Evolutionary conservation across 208 protist genomes (phyloP).

Genomic region (Porcisia hertigi): DNA sequence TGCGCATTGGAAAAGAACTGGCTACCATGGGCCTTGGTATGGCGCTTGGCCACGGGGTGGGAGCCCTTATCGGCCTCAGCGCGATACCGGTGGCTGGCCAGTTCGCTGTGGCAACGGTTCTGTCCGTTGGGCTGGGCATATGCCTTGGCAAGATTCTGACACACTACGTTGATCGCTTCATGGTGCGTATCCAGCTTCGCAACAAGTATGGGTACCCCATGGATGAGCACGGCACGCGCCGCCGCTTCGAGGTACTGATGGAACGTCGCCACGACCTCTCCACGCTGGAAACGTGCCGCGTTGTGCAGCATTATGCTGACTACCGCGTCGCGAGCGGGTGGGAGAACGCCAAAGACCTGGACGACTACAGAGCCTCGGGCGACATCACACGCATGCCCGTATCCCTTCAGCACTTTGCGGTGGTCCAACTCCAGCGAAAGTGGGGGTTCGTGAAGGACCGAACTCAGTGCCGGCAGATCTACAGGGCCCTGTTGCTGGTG

Average conservation of each 20-base stretch:
- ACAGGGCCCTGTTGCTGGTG: constrained; percentile 58
- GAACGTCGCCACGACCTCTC: constrained; percentile 63
- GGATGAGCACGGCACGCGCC: constrained; percentile 50
- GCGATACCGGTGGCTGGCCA: constrained; percentile 65
- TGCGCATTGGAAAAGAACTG: constrained; percentile 59
- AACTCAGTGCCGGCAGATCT: constrained; percentile 59
- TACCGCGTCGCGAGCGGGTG: constrained; percentile 77
- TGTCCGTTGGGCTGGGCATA: constrained; percentile 61
- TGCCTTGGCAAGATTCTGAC: constrained; percentile 62
- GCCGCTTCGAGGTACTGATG: constrained; percentile 63
- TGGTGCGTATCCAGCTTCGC: constrained; percentile 57
- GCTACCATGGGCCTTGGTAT: constrained; percentile 55
- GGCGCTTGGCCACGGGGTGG: constrained; percentile 63
- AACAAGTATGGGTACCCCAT: constrained; percentile 64
- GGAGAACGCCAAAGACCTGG: constrained; percentile 66
- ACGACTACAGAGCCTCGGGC: constrained; percentile 64
- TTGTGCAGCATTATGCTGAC: constrained; percentile 81
- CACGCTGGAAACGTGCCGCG: constrained; percentile 56
- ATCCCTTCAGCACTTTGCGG: constrained; percentile 81
- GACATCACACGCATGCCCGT: constrained; percentile 67
- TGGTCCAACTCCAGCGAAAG: constrained; percentile 74
- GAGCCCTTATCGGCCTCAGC: constrained; percentile 54
- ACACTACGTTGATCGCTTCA: constrained; percentile 69
- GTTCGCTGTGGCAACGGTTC: constrained; percentile 46
- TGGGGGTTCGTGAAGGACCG: constrained; percentile 77